Percentiles rank a stretch among this genome's conserved stretches.
Conservation (phyloP, 768 basidiomycete species). For the Boletus rex-veris region DNA sequence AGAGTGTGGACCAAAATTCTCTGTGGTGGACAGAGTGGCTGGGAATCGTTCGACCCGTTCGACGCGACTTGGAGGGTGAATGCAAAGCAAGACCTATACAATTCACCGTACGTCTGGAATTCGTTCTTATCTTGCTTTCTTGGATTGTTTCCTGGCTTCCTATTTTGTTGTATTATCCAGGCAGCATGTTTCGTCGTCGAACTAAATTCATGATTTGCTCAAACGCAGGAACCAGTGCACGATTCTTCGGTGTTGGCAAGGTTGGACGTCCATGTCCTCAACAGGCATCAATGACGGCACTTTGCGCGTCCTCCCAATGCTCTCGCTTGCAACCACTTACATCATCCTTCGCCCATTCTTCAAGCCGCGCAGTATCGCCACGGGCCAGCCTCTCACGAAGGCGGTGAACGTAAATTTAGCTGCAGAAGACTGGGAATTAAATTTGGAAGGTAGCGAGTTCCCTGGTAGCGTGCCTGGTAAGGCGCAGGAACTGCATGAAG, state of each 20-base stretch:
- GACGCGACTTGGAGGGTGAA: constrained; percentile 44
- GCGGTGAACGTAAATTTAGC: constrained; percentile 31
- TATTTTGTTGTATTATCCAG: too few species aligned
- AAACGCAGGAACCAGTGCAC: constrained; percentile 47
- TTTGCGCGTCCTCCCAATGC: constrained; percentile 55
- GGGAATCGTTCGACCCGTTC: constrained; percentile 51
- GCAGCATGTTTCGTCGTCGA: background rate
- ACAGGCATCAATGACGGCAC: constrained; percentile 63
- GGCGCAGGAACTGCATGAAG: constrained; percentile 52
- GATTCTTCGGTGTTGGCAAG: constrained; percentile 57
- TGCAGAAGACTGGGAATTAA: constrained; percentile 53
- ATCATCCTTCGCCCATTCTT: constrained; percentile 67
- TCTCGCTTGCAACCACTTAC: constrained; percentile 56
- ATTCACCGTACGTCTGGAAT: constrained; percentile 42
- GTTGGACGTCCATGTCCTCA: constrained; percentile 50
- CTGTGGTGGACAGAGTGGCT: constrained; percentile 35
- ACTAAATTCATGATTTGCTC: background rate
- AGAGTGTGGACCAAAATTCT: constrained; percentile 44
- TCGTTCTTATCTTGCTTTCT: background rate
- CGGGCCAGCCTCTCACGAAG: background rate
- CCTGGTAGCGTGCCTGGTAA: constrained; percentile 53
- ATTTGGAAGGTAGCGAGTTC: constrained; percentile 49
- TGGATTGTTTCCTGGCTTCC: too few species aligned
- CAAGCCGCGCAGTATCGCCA: constrained; percentile 31
- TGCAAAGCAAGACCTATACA: constrained; percentile 60